These are phyloP conservation scores for Solanum chiquidenum DNA, from an alignment of 257 asterid genomes.

Conservation along the genomic window DNA sequence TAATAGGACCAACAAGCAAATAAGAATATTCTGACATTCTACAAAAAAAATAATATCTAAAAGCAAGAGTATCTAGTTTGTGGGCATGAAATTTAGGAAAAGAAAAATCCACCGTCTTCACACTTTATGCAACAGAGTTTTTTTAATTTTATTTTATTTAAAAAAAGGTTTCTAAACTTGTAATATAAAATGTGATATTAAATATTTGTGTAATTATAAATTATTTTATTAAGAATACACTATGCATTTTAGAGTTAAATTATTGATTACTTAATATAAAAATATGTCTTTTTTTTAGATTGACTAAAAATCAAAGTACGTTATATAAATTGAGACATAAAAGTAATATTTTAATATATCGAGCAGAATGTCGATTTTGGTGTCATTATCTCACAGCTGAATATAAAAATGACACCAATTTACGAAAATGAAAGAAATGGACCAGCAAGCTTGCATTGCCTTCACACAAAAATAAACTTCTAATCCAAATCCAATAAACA, in stretches of 20 bases:
- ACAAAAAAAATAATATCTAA: neutral
- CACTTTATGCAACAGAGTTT: neutral
- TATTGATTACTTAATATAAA: too few species aligned
- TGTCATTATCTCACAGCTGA: neutral
- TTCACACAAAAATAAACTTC: neutral
- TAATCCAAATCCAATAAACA: neutral
- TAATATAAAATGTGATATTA: too few species aligned
- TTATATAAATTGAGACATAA: neutral
- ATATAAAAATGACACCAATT: neutral
- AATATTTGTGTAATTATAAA: too few species aligned
- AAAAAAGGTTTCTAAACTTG: neutral
- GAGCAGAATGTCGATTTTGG: neutral
- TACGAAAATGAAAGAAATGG: neutral
- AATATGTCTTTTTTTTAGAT: too few species aligned
- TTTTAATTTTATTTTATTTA: too few species aligned
- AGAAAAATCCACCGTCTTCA: neutral
- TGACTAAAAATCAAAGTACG: fast-evolving
- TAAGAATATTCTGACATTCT: neutral
- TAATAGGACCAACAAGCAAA: neutral
- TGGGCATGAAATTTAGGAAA: neutral
- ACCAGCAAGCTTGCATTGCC: neutral
- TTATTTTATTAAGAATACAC: too few species aligned
- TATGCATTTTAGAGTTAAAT: too few species aligned
- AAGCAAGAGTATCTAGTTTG: neutral
- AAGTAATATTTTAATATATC: neutral